Percentiles rank a stretch among this genome's conserved stretches.
phyloP scores from a whole-genome alignment of 1,284 basidiomycete genomes.

The Tilletia indica region DNA sequence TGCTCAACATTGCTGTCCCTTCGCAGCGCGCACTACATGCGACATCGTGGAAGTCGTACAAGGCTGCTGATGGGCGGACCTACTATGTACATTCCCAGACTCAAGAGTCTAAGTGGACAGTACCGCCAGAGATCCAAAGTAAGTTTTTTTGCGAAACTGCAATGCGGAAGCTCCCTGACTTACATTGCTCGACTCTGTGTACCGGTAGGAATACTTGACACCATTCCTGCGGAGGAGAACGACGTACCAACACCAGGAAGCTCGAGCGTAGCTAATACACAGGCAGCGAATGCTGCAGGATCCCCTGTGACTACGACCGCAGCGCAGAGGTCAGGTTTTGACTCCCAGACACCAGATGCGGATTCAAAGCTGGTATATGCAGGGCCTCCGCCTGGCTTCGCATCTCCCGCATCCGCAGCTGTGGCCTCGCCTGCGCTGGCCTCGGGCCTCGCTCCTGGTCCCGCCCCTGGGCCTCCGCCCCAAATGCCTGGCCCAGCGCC shows the following conservation, averaged over 20 bases:
- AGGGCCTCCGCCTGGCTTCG: slow-evolving; percentile 10
- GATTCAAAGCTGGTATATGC: background rate
- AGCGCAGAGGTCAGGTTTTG: background rate
- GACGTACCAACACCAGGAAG: background rate
- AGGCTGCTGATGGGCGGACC: slow-evolving; percentile 43
- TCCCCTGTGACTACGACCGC: background rate
- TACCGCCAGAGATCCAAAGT: slow-evolving; percentile 46
- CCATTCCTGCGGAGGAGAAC: slow-evolving; percentile 10
- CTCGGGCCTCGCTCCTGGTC: background rate
- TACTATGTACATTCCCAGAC: slow-evolving; percentile 55
- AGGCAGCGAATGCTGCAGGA: background rate
- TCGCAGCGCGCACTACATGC: slow-evolving; percentile 41
- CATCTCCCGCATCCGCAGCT: background rate
- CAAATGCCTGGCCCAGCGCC: background rate
- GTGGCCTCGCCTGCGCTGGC: background rate
- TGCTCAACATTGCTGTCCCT: background rate
- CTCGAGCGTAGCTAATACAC: background rate
- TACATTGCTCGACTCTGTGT: background rate
- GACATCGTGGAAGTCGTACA: slow-evolving; percentile 54
- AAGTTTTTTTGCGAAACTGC: background rate
- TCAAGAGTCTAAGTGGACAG: slow-evolving; percentile 50
- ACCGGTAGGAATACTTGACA: background rate
- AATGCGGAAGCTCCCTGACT: background rate
- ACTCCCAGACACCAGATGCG: slow-evolving; percentile 1
- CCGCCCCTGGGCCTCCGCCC: background rate